Conservation (phyloP, 2,329 filamentous ascomycete genomes). For the Exserohilum turcica region DNA sequence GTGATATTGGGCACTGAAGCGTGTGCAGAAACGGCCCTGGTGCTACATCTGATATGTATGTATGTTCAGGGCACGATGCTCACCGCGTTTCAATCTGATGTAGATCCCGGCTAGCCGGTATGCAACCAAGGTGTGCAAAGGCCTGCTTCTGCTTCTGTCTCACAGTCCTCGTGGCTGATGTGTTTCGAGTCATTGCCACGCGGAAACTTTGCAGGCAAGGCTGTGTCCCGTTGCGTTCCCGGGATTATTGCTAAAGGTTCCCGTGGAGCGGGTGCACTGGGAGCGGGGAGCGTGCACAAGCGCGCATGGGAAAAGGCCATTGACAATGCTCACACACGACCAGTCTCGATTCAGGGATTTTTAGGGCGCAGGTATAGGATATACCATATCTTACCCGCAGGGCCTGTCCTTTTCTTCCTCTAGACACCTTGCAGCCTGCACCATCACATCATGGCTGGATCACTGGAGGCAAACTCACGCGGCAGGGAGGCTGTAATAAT, state of each 20-base stretch:
- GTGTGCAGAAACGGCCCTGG: not conserved
- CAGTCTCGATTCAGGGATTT: slow-evolving; percentile 3
- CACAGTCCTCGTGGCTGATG: slow-evolving; percentile 1
- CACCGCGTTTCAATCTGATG: not conserved
- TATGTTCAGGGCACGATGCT: not conserved
- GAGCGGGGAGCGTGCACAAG: slow-evolving; percentile 13
- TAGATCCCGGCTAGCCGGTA: slow-evolving; percentile 7
- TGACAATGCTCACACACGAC: slow-evolving; percentile 4
- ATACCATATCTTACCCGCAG: slow-evolving; percentile 7
- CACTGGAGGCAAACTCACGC: slow-evolving; percentile 25
- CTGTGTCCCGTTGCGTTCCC: slow-evolving; percentile 2
- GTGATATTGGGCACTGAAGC: not conserved
- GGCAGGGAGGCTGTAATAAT: slow-evolving; percentile 30
- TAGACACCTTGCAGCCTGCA: slow-evolving; percentile 3
- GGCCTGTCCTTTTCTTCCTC: not conserved
- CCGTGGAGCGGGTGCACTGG: slow-evolving; percentile 5
- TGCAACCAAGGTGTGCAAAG: slow-evolving; percentile 5
- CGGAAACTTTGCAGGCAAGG: slow-evolving; percentile 8
- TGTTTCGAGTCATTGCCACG: slow-evolving; percentile 9
- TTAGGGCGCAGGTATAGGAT: slow-evolving; percentile 6
- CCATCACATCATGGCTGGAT: slow-evolving; percentile 9
- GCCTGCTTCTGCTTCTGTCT: slow-evolving; percentile 5
- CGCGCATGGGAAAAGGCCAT: slow-evolving; percentile 1
- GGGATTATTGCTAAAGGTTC: slow-evolving; percentile 4
- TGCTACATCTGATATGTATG: not conserved